Percentiles rank a stretch among this genome's conserved stretches.
Conservation (phyloP, 1,284 basidiomycete species). For the Salmacisia buchloeana region DNA sequence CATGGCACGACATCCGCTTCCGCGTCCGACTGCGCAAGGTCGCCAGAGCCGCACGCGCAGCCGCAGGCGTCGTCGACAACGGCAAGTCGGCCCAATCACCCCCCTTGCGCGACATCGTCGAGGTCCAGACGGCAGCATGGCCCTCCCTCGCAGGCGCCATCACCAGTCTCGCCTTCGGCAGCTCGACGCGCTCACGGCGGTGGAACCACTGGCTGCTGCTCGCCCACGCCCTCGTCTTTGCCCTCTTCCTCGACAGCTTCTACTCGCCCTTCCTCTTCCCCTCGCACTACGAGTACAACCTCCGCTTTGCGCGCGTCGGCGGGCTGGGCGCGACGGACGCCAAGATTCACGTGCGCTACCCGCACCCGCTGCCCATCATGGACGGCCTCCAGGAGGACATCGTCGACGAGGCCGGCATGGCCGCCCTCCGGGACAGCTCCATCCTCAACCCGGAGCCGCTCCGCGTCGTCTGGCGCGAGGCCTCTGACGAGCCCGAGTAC, state of each 20-base stretch:
- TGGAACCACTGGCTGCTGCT: conserved; percentile 30
- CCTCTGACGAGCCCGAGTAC: background rate
- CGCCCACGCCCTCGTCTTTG: conserved; percentile 35
- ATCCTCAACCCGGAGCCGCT: conserved; percentile 28
- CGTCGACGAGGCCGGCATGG: conserved; percentile 17
- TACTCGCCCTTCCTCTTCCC: conserved; percentile 46
- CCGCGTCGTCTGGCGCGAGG: conserved; percentile 27
- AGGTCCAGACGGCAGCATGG: background rate
- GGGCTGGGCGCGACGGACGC: conserved; percentile 36
- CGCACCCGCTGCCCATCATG: conserved; percentile 34
- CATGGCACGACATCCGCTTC: conserved; percentile 25
- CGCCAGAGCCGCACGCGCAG: background rate
- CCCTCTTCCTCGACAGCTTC: conserved; percentile 43
- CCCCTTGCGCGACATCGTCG: too few relatives aligned
- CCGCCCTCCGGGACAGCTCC: conserved; percentile 20
- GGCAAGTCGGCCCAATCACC: conserved; percentile 14
- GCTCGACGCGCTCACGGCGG: conserved; percentile 30
- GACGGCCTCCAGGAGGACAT: conserved; percentile 31
- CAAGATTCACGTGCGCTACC: conserved; percentile 45
- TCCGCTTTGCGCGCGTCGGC: conserved; percentile 43
- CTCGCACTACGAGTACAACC: conserved; percentile 43
- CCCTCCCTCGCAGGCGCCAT: conserved; percentile 17
- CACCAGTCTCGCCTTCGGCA: conserved; percentile 28
- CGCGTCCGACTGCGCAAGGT: background rate
- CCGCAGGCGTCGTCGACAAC: conserved; percentile 17